Base-by-base conservation (phyloP, 495 filamentous ascomycete species). In the Margaritispora aquatica region DNA sequence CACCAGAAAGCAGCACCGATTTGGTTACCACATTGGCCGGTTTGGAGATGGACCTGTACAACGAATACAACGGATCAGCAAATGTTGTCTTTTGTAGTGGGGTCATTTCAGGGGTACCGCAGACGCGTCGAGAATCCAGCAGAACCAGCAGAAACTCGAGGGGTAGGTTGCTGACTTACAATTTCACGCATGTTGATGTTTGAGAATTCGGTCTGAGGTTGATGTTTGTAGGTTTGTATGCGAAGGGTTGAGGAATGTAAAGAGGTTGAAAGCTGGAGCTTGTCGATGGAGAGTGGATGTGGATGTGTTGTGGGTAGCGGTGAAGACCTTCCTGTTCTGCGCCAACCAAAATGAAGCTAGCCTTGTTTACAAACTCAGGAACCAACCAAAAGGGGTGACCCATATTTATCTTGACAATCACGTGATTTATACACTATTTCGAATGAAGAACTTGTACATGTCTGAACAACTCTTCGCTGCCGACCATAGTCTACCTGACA, bases 21-120 rank as follows among this genome's bases (percentile, higher is more conserved):
- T 89, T 98, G 94, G 89, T 98, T 97, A 85, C 95, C 95, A 79
- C 90, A 96, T 86, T 98, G 94, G 78, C 95, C 94, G 79, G 94
- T 97, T 79, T 99, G 95, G 69, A 98, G 91, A 78, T 89, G 86
- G 75, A 99, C 92, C 92, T 97, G 71, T 77, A 66, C 21, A 26
- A 68, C 66, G 29, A 69, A 71, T 75, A 74, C 38, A 67, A 66
- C 47, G 52, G 51, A 63, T 73, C 60, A 69, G 70, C 64, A 50
- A 62, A 64, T 44, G 60, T 58, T 59, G 68, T 74, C 69, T 61
- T 52, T 60, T 60, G 65, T 69, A 75, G 74, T 72, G 66, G 77
- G 75, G 74, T 71, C 51, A 60, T 52, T 67, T 76, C 72, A 75
- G 73, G 75, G 71, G 76, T 63, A 66, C 13, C 61, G 66, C 65